Percentiles rank a stretch among this genome's conserved stretches.
These are phyloP conservation scores for Mikania micrantha DNA, from an alignment of 129 eudicot species.

Conservation along the genomic window DNA sequence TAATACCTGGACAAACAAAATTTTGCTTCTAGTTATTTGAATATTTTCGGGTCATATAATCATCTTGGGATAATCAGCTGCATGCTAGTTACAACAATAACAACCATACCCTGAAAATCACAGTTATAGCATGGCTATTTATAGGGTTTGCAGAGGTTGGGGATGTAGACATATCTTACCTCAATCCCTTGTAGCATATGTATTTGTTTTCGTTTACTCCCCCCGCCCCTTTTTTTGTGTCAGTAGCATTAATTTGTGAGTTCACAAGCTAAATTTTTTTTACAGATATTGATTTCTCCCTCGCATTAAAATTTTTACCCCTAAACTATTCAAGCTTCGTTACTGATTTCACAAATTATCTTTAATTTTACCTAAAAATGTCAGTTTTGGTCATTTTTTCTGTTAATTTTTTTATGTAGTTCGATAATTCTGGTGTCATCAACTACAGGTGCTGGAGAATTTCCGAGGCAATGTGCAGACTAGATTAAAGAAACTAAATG, in stretches of 20 bases:
- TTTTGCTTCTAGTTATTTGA: neutral
- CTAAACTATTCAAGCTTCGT: too few species aligned
- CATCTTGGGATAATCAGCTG: neutral
- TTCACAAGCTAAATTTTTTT: too few species aligned
- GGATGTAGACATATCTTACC: too few species aligned
- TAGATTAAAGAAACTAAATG: constrained; percentile 73
- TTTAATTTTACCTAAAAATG: neutral
- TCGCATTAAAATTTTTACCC: too few species aligned
- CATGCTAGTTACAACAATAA: neutral
- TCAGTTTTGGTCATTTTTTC: neutral
- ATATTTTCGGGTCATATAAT: neutral
- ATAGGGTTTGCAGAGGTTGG: too few species aligned
- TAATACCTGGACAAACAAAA: neutral
- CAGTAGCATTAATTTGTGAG: too few species aligned
- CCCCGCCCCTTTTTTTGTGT: too few species aligned
- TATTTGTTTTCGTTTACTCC: too few species aligned
- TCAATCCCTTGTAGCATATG: too few species aligned
- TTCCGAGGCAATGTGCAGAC: constrained; percentile 97
- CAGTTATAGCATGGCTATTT: too few species aligned
- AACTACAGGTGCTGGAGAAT: constrained; percentile 61
- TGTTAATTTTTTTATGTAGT: neutral
- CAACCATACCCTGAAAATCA: too few species aligned
- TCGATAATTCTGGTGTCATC: neutral
- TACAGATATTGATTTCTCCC: too few species aligned
- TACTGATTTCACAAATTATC: neutral